phyloP scores from a whole-genome alignment of 2,329 filamentous ascomycete genomes.

The Fusarium sp. region DNA sequence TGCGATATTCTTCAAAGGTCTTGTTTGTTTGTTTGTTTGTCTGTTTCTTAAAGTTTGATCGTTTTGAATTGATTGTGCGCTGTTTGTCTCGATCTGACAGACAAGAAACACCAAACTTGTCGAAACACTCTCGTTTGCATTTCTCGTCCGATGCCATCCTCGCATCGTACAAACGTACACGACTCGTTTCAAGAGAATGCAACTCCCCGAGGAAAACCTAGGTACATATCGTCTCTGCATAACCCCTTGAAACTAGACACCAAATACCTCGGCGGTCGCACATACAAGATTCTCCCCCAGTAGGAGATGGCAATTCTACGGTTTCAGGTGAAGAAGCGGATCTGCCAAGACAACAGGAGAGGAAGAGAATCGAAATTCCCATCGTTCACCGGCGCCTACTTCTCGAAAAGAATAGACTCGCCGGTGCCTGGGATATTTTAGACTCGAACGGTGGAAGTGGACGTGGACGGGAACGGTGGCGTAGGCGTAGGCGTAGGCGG shows the following conservation, averaged over 20 bases:
- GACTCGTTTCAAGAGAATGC: constrained; percentile 13
- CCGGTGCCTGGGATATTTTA: background rate
- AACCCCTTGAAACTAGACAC: constrained; percentile 19
- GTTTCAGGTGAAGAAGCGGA: constrained; percentile 30
- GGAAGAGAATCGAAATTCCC: background rate
- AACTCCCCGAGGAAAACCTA: background rate
- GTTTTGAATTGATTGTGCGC: background rate
- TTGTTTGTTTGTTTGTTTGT: background rate
- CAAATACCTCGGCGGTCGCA: background rate
- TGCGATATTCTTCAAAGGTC: background rate
- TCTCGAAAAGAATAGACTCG: constrained; percentile 3
- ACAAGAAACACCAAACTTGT: constrained; percentile 11
- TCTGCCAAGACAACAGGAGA: background rate
- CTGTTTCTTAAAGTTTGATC: background rate
- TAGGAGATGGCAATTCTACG: constrained; percentile 13
- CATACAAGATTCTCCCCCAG: constrained; percentile 24
- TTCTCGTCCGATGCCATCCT: background rate
- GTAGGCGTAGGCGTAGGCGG: background rate
- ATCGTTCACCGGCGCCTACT: constrained; percentile 2
- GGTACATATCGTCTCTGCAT: background rate
- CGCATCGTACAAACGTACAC: background rate
- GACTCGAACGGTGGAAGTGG: background rate
- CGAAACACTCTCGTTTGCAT: constrained; percentile 18
- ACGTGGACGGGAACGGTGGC: background rate
- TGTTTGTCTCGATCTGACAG: background rate